Conservation (phyloP, 805 yeast genomes). For the Cyberlindnera subsufficiens region DNA sequence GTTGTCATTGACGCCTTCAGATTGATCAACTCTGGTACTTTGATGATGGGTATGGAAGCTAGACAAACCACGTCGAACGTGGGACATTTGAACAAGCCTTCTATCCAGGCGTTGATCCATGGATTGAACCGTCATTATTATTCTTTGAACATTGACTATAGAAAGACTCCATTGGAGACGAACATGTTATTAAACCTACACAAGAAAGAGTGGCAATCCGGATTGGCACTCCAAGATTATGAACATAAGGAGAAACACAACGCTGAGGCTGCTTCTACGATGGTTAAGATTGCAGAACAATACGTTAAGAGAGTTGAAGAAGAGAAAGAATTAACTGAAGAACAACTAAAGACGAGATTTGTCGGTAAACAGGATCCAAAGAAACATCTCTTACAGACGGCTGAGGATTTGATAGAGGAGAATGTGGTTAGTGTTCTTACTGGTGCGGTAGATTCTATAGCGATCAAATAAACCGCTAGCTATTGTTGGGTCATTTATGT, state of each 20-base stretch:
- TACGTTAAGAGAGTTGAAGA: constrained; percentile 89
- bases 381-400: constrained; percentile 89
- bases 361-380: constrained; percentile 99
- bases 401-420: constrained; percentile 80
- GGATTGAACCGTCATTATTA: constrained; percentile 96
- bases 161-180: constrained; percentile 86
- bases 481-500: neutral
- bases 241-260: constrained; percentile 72
- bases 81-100: constrained; percentile 92
- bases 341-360: constrained; percentile 88
- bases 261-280: constrained; percentile 60
- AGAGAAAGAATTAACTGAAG: constrained; percentile 83
- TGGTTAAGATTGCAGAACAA: constrained; percentile 87
- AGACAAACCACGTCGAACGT: constrained; percentile 95
- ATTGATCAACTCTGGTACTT: constrained; percentile 77
- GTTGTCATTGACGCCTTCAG: constrained; percentile 98
- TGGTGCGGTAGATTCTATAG: constrained; percentile 84
- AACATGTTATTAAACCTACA: constrained; percentile 91
- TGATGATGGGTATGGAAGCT: constrained; percentile 97
- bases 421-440: constrained; percentile 84
- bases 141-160: constrained; percentile 90
- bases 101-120: constrained; percentile 93
- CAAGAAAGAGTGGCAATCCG: constrained; percentile 94
- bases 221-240: constrained; percentile 74
- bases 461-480: constrained; percentile 52